Base-by-base conservation (phyloP, 306 rosid species). In the Cucurbita argyrosperma region DNA sequence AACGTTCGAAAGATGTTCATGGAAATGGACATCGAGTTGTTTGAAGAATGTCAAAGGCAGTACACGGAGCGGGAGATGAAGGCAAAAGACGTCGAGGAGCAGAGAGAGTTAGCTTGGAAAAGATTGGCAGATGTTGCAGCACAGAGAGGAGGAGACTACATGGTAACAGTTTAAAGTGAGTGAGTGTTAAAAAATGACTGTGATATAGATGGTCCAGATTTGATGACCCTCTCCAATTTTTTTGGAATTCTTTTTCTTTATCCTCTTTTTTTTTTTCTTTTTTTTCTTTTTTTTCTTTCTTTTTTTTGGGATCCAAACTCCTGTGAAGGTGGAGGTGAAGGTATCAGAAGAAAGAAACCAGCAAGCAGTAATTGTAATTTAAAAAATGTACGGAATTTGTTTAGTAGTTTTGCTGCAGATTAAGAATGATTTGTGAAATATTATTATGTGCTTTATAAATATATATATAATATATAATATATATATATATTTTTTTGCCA, bases 1-100 rank as follows among this genome's bases (percentile, higher is more conserved):
- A 94, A 94, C 68, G 95, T 94, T 30, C 89, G 88, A 66, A 94
- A 91, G 82, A 89, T 94, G 99, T 94, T 94, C 63, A 0, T 87
- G 74, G 99, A 94, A 87, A 94, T 89, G 97, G 99, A 94, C 66
- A 85, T 83, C 2, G 97, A 94, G 49, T 82, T 94, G 81, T 94
- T 88, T 43, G 99, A 91, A 55, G 97, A 91, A 81, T 94, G 96
- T 78, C 91, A 89, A 81, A 86, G 86, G 78, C 86, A 85, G 76
- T 76, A 82, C 53, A 85, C 83, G 59, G 95, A 91, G 89, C 84
- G 69, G 77, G 86, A 76, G 81, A 87, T 83, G 3, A 87, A 73
- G 81, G 90, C 96, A 43, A 77, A 73, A 54, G 92, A 89, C 10
- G 82, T 82, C 38, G 91, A 74, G 43, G 90, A 94, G 78, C 86